A percentile compares a stretch with the other conserved stretches of the same genome.
phyloP scores from a whole-genome alignment of 257 asterid species.

The Ophiorrhiza pumila region DNA sequence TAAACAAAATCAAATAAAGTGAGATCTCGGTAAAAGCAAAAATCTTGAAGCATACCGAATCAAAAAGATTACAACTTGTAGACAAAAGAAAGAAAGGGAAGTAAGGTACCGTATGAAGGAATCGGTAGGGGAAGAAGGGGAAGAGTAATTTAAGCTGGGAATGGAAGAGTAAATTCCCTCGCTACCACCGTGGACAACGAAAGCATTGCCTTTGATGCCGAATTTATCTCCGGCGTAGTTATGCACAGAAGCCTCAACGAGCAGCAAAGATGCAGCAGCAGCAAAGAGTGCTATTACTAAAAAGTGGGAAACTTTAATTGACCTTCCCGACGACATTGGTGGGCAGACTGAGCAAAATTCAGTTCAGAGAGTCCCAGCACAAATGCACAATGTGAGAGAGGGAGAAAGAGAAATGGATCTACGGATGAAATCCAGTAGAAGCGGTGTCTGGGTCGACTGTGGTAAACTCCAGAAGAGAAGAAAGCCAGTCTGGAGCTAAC shows the following conservation, averaged over 20 bases:
- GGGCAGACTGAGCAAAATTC: slow-evolving; percentile 21
- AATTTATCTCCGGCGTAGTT: slow-evolving; percentile 55
- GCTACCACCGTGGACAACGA: slow-evolving; percentile 89
- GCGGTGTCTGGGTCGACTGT: not conserved
- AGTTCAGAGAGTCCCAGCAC: no score
- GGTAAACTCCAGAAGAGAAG: no score
- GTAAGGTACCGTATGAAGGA: slow-evolving; percentile 73
- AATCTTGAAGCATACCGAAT: not conserved
- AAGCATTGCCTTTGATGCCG: slow-evolving; percentile 75
- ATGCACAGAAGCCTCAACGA: slow-evolving; percentile 73
- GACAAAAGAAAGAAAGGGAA: not conserved
- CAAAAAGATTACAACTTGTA: not conserved
- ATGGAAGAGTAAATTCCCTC: slow-evolving; percentile 88
- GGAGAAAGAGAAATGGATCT: slow-evolving; percentile 12
- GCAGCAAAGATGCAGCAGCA: slow-evolving; percentile 18
- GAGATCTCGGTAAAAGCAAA: not conserved
- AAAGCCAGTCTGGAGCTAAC: no score
- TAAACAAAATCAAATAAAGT: not conserved
- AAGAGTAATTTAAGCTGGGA: slow-evolving; percentile 52
- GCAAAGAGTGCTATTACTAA: not conserved
- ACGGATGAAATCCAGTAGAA: slow-evolving; percentile 15
- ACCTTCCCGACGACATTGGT: slow-evolving; percentile 19
- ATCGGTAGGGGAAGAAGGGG: slow-evolving; percentile 44
- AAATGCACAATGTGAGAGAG: not conserved
- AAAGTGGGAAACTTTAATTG: slow-evolving; percentile 17